A percentile compares a stretch with the other conserved stretches of the same genome.
Conservation (phyloP, 192 early-diverging fungal species). For the Rhizophlyctis rosea region DNA sequence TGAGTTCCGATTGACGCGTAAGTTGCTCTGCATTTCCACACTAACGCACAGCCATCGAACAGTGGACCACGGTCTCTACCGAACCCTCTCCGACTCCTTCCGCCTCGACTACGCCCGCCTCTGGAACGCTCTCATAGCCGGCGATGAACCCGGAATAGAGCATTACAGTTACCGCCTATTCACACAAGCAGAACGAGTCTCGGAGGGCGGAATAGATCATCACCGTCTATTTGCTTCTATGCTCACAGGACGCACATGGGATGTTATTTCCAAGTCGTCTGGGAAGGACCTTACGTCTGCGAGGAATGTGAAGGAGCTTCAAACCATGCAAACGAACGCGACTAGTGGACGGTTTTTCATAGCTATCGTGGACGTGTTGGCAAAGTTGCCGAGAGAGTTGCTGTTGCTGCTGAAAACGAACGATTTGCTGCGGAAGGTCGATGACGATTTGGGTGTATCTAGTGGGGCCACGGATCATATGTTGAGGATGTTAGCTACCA, state of each 20-base stretch:
- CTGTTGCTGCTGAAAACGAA: conserved; percentile 89
- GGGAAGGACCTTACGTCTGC: conserved; percentile 36
- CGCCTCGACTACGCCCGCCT: conserved; percentile 83
- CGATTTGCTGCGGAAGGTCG: conserved; percentile 73
- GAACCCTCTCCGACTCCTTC: conserved; percentile 65
- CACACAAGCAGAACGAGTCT: conserved; percentile 12
- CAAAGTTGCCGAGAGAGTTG: conserved; percentile 81
- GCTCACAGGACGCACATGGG: conserved; percentile 84
- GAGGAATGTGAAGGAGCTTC: conserved; percentile 47
- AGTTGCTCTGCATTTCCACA: too few species aligned
- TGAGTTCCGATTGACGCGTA: too few species aligned
- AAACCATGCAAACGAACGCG: conserved; percentile 54
- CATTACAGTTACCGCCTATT: conserved; percentile 61
- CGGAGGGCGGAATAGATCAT: conserved; percentile 63
- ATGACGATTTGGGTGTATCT: conserved; percentile 40
- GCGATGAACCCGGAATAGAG: conserved; percentile 70
- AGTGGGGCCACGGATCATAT: conserved; percentile 20
- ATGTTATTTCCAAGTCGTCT: conserved; percentile 48
- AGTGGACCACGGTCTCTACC: conserved; percentile 84
- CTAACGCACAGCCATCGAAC: too few species aligned
- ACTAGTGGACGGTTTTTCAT: conserved; percentile 52
- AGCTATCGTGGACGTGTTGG: conserved; percentile 76
- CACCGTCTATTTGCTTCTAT: conserved; percentile 86
- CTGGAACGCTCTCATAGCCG: conserved; percentile 79
- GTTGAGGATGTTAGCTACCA: conserved; percentile 25